Percentiles rank a stretch among this genome's conserved stretches.
These are phyloP conservation scores for Rubia balearica DNA, from an alignment of 305 asterid genomes.

Conservation along the genomic window DNA sequence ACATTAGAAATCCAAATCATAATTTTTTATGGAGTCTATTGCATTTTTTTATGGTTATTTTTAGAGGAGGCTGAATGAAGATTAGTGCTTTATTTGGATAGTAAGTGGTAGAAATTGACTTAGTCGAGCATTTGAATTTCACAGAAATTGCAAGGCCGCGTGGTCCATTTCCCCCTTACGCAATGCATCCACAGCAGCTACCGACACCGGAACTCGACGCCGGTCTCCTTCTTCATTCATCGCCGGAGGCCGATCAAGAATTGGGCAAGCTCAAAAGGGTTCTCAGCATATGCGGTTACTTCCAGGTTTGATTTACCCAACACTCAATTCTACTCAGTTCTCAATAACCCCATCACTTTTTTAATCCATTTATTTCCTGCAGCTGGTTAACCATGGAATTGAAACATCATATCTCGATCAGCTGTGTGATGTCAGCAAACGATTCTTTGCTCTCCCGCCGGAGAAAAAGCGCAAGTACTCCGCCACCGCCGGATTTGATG, in stretches of 20 bases:
- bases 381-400: conserved; percentile 38
- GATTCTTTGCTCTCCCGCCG: conserved; percentile 37
- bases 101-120: background rate
- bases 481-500: conserved; percentile 24
- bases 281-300: conserved; percentile 5
- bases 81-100: background rate
- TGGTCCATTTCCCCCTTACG: background rate
- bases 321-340: background rate
- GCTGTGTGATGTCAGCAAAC: conserved; percentile 19
- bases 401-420: conserved; percentile 27
- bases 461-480: conserved; percentile 38
- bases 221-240: conserved; percentile 3
- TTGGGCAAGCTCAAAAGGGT: background rate
- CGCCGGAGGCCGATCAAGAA: conserved; percentile 6
- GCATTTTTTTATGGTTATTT: background rate
- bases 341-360: background rate
- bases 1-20: background rate
- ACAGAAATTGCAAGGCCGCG: background rate
- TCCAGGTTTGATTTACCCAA: conserved; percentile 6
- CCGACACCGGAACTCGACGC: conserved; percentile 1
- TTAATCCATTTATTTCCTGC: background rate
- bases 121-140: background rate
- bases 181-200: background rate
- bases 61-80: background rate
- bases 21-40: background rate